Evolutionary conservation across 768 basidiomycete genomes (phyloP), one percentile per base, ranked within the genome.

Genomic region (Coprinopsis cinerea): DNA sequence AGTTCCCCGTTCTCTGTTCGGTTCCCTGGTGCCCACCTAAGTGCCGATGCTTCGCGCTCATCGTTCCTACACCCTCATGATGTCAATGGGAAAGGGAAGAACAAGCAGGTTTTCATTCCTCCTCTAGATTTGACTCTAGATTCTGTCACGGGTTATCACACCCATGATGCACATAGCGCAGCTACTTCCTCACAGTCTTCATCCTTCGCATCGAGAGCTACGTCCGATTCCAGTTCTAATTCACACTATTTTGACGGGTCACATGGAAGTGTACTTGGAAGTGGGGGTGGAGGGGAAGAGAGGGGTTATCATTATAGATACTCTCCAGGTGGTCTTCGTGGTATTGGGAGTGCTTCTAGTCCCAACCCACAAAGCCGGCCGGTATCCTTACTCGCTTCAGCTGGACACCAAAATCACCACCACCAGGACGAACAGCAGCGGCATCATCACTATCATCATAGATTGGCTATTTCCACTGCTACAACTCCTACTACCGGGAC

Each of bases 51-150:
- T 10, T 39, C 17, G 36, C 26, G 18, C 44, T 27, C 11, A 28
- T 18, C 15, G 15, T 18, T 7, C 9, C 15, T 25, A 30, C 22
- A 25, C 41, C 41, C 11, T 43, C 41, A 34, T n/a, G n/a, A 34
- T 43, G 9, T 20, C 28, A 34, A 32, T 45, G 44, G 32, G 49
- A 51, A 51, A 39, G 49, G 49, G 15, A 51, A 51, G 43, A 34
- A 36, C n/a, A 50, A 44, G 42, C 28, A 32, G 11, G 34, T 44
- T 14, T 15, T 23, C 22, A 20, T 22, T 35, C 9, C 46, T 26
- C 5, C 18, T 17, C 6, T 7, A 43, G 4, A 7, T 7, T 17
- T 11, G 17, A 23, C 23, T 11, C 9, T 43, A 11, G 41, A 25
- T 43, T 26, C 41, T 18, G 9, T 4, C 27, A n/a, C 28, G 22